A percentile compares a stretch with the other conserved stretches of the same genome.
Conservation (phyloP, 495 filamentous ascomycete species). For the Aspergillus nanangensis region DNA sequence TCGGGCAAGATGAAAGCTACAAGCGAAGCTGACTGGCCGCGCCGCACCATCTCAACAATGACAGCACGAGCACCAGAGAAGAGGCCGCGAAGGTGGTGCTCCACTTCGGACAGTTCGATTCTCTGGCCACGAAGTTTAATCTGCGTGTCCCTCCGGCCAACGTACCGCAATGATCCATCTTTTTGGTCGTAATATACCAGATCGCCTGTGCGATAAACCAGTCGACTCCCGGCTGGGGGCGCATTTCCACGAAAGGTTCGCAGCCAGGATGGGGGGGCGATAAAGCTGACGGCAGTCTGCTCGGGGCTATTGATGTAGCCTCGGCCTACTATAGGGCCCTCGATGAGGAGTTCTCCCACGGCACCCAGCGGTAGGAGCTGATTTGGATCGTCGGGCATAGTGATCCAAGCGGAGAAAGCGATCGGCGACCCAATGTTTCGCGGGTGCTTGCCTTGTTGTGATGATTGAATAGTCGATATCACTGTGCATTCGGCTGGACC, state of each 20-base stretch:
- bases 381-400: neutral
- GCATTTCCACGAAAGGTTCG: neutral
- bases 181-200: conserved; percentile 13
- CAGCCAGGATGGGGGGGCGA: neutral
- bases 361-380: neutral
- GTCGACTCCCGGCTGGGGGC: neutral
- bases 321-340: neutral
- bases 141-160: conserved; percentile 31
- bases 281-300: neutral
- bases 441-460: neutral
- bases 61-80: neutral
- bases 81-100: conserved; percentile 2
- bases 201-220: conserved; percentile 29
- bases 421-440: neutral
- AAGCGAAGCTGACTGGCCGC: neutral
- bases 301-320: conserved; percentile 47
- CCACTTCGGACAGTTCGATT: conserved; percentile 38
- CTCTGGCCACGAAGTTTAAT: conserved; percentile 38
- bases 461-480: conserved; percentile 13
- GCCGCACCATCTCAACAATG: neutral
- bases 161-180: conserved; percentile 12
- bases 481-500: conserved; percentile 31
- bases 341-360: neutral
- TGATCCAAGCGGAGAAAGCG: conserved; percentile 13
- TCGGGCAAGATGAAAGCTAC: neutral